Base-by-base conservation (phyloP, 208 protist genomes). In the Leptomonas pyrrhocoris region DNA sequence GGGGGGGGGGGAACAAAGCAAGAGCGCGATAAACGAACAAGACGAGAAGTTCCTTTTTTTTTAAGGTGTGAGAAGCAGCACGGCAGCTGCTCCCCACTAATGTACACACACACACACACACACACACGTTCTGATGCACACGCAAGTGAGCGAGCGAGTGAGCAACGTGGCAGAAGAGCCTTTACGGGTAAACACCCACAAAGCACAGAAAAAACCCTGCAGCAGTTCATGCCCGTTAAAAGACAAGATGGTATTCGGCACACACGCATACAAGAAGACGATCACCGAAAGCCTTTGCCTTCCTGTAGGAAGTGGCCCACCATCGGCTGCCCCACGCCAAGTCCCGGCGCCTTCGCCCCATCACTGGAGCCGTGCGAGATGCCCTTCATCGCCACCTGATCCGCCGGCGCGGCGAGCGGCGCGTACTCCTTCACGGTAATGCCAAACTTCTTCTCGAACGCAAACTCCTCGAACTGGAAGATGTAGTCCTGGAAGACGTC, bases 401-500 rank as follows among this genome's bases (percentile, higher is more conserved):
- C 90, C 27, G 78, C 72, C 31, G 82, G 68, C 31, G 79, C 79
- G 23, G 88, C 81, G 21, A 96, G 69, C 13, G 88, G 84, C 53
- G 83, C 74, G 74, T 96, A 91, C 66, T 92, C 84, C 54, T 94
- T 83, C 50, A 96, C 67, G 2, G 75, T 88, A 42, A 96, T 77
- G 30, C 87, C 89, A 56, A 91, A 84, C 43, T 77, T 85, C 65
- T 90, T 89, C 74, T 97, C 89, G 50, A 83, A 94, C n/a, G 92
- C 92, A 73, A 95, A 97, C 76, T 95, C 88, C 62, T 89, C 85
- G 70, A 97, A 97, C 58, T 97, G 92, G 73, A 89, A 81, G 57
- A 94, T 89, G 77, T 95, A 97, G 65, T 73, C 79, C 55, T 88
- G 73, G 73, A 97, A 95, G 27, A 86, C 85, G 31, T 94, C 86